These are phyloP conservation scores for Coriaria nepalensis DNA, from an alignment of 306 rosid genomes.

Conservation along the genomic window DNA sequence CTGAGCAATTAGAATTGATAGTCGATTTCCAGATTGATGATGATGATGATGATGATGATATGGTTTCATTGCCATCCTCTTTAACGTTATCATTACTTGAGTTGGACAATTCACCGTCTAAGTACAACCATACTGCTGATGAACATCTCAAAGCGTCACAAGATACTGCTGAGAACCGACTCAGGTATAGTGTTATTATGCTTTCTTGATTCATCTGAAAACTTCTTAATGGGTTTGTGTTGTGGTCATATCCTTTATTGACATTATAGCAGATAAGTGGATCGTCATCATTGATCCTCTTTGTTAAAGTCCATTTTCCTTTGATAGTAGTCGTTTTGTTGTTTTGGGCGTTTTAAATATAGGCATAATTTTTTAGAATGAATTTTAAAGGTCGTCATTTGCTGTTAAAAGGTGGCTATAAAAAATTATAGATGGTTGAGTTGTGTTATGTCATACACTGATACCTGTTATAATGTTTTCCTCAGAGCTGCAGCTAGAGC, in stretches of 20 bases:
- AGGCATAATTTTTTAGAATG: too few species aligned
- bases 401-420: background rate
- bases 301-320: background rate
- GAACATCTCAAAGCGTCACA: conserved; percentile 26
- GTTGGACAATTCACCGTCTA: conserved; percentile 23
- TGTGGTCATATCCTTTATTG: background rate
- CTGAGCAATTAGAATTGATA: conserved; percentile 46
- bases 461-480: background rate
- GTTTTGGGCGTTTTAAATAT: too few species aligned
- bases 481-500: conserved; percentile 61
- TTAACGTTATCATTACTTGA: conserved; percentile 48
- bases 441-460: background rate
- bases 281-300: background rate
- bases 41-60: conserved; percentile 23
- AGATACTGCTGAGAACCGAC: conserved; percentile 59
- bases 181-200: conserved; percentile 42
- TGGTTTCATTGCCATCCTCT: conserved; percentile 44
- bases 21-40: conserved; percentile 44
- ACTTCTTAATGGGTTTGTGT: background rate
- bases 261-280: too few species aligned
- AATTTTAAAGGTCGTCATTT: background rate
- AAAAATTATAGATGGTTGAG: background rate
- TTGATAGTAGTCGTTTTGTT: background rate
- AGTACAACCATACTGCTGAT: conserved; percentile 23
- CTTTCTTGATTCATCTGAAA: background rate